Conservation (phyloP, 345 rosid genomes). For the Salix caprea region DNA sequence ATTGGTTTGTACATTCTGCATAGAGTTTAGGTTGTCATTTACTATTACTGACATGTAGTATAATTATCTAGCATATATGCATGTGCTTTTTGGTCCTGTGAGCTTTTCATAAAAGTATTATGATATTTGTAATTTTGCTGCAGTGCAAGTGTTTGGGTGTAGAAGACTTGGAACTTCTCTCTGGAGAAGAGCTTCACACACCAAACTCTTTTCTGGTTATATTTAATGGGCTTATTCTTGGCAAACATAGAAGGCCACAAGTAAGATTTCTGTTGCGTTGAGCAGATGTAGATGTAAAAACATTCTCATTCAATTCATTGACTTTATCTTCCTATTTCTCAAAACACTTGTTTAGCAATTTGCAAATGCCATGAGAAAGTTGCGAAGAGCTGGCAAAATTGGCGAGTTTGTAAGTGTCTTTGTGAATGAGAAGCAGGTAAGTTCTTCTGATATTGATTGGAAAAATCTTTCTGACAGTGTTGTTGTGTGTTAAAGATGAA, state of each 20-base stretch:
- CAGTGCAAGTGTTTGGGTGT: slow-evolving; percentile 89
- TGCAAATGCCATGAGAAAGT: slow-evolving; percentile 60
- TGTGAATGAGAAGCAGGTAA: slow-evolving; percentile 93
- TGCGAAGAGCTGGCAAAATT: slow-evolving; percentile 85
- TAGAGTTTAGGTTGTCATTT: too few species aligned
- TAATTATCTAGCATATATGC: neutral
- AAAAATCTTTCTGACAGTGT: neutral
- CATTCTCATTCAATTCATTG: neutral
- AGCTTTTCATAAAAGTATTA: neutral
- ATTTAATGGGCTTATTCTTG: slow-evolving; percentile 84
- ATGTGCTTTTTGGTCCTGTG: neutral
- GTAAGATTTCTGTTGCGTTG: slow-evolving; percentile 27
- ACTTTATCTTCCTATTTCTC: slow-evolving; percentile 6
- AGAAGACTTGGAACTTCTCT: slow-evolving; percentile 67
- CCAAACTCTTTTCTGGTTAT: slow-evolving; percentile 77
- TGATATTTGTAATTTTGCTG: slow-evolving; percentile 7
- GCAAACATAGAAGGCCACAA: slow-evolving; percentile 92
- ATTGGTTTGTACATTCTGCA: neutral
- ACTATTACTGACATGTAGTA: too few species aligned
- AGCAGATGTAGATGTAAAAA: neutral
- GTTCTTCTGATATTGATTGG: slow-evolving; percentile 7
- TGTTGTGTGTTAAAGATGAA: neutral
- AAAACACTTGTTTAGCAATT: slow-evolving; percentile 47
- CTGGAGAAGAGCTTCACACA: slow-evolving; percentile 87
- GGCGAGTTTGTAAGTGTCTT: slow-evolving; percentile 90